These are phyloP conservation scores for Lipomyces yamanashiensis DNA, from an alignment of 805 yeast species.

Conservation along the genomic window DNA sequence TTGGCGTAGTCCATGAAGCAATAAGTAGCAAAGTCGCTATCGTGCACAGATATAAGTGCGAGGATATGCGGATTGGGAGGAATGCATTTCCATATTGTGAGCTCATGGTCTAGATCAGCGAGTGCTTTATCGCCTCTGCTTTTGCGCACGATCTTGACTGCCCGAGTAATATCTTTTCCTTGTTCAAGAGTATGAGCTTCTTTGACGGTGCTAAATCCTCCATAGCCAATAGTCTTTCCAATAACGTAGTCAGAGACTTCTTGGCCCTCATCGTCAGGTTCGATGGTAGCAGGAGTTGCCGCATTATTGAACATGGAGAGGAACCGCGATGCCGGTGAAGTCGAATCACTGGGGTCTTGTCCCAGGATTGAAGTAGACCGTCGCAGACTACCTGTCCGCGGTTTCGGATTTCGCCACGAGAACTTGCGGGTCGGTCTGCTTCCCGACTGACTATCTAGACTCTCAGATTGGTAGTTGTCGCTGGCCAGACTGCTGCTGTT, in stretches of 20 bases:
- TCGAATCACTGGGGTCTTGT: slow-evolving; percentile 14
- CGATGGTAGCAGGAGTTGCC: slow-evolving; percentile 8
- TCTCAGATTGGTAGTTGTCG: neutral
- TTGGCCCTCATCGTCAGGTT: slow-evolving; percentile 68
- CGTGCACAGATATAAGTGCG: slow-evolving; percentile 63
- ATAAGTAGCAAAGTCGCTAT: slow-evolving; percentile 65
- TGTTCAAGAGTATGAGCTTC: slow-evolving; percentile 55
- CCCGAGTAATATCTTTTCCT: slow-evolving; percentile 46
- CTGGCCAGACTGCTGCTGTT: slow-evolving; percentile 1
- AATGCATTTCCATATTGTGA: slow-evolving; percentile 72
- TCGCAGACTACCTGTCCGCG: slow-evolving; percentile 18
- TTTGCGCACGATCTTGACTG: slow-evolving; percentile 60
- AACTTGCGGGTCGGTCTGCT: slow-evolving; percentile 19
- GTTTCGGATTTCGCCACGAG: slow-evolving; percentile 35
- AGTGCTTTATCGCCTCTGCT: slow-evolving; percentile 51
- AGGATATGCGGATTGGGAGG: slow-evolving; percentile 64
- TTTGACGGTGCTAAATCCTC: slow-evolving; percentile 88
- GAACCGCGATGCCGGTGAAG: slow-evolving; percentile 32
- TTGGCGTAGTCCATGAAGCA: slow-evolving; percentile 69
- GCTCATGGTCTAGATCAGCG: slow-evolving; percentile 69
- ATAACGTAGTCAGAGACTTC: slow-evolving; percentile 61
- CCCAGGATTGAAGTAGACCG: slow-evolving; percentile 26
- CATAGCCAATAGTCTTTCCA: slow-evolving; percentile 80
- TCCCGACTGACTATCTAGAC: neutral
- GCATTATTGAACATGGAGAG: slow-evolving; percentile 21